Percentiles rank a stretch among this genome's conserved stretches.
phyloP scores from a whole-genome alignment of 345 rosid species.

The Stellera chamaejasme region DNA sequence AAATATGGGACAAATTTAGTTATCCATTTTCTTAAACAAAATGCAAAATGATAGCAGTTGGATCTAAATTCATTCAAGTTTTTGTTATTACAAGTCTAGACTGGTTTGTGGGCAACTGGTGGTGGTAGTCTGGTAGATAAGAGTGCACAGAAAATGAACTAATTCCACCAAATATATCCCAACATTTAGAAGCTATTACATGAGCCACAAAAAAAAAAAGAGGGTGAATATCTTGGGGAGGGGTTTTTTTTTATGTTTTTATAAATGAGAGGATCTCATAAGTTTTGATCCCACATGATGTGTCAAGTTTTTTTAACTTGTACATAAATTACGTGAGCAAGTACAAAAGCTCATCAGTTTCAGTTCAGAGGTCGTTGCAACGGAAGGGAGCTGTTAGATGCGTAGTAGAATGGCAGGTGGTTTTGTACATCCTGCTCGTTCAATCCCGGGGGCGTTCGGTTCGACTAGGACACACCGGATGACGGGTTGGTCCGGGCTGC shows the following conservation, averaged over 20 bases:
- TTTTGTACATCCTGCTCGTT: constrained; percentile 9
- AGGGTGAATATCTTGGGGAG: neutral
- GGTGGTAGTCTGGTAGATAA: too few species aligned
- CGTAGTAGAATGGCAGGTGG: neutral
- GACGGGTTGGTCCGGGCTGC: constrained; percentile 23
- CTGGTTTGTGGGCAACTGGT: too few species aligned
- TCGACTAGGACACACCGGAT: constrained; percentile 29
- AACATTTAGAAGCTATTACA: too few species aligned
- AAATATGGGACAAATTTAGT: too few species aligned
- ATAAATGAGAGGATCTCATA: neutral
- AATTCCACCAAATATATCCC: too few species aligned
- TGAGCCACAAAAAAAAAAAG: neutral
- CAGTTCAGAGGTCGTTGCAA: constrained; percentile 11
- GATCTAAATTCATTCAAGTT: too few species aligned
- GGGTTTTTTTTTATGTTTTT: too few species aligned
- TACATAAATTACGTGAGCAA: constrained; percentile 14
- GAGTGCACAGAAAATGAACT: neutral
- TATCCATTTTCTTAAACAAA: too few species aligned
- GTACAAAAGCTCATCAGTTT: constrained; percentile 20
- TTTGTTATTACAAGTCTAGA: too few species aligned
- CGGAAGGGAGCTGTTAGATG: constrained; percentile 2
- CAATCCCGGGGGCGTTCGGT: constrained; percentile 2
- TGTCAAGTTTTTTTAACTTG: constrained; percentile 16
- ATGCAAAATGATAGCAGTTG: too few species aligned
- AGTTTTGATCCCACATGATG: constrained; percentile 7